Conservation (phyloP, 129 eudicot genomes). For the Calendula officinalis region DNA sequence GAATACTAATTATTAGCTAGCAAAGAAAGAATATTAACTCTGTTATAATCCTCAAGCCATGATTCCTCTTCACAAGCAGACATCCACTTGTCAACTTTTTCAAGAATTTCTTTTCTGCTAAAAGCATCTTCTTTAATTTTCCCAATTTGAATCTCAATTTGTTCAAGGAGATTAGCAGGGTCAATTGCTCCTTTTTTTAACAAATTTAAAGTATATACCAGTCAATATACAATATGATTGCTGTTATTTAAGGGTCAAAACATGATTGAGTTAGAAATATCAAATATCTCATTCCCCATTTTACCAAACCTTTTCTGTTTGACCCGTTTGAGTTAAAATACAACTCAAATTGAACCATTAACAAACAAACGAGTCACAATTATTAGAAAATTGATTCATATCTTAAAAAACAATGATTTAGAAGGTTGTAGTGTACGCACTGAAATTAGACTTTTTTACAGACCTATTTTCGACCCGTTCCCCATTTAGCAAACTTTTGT, state of each 20-base stretch:
- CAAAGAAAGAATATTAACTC: slow-evolving; percentile 37
- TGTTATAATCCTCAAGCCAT: slow-evolving; percentile 95
- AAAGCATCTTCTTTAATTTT: slow-evolving; percentile 83
- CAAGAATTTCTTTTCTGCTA: slow-evolving; percentile 89
- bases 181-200: slow-evolving; percentile 62
- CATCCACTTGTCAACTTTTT: slow-evolving; percentile 83
- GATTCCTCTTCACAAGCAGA: slow-evolving; percentile 89
- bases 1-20: background rate
- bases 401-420: no score
- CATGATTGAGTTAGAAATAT: no score
- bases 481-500: no score
- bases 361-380: no score
- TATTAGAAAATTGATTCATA: no score
- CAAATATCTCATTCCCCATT: no score
- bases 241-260: background rate
- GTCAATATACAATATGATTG: slow-evolving; percentile 15
- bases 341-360: no score
- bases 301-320: no score
- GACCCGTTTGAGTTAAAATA: no score
- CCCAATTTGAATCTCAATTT: slow-evolving; percentile 72
- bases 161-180: slow-evolving; percentile 81
- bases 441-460: no score
- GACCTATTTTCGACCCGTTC: no score
- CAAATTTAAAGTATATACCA: slow-evolving; percentile 2
- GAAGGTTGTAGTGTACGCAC: no score